Conservation (phyloP, 2,329 filamentous ascomycete species). For the Byssoonygena ceratinophila region DNA sequence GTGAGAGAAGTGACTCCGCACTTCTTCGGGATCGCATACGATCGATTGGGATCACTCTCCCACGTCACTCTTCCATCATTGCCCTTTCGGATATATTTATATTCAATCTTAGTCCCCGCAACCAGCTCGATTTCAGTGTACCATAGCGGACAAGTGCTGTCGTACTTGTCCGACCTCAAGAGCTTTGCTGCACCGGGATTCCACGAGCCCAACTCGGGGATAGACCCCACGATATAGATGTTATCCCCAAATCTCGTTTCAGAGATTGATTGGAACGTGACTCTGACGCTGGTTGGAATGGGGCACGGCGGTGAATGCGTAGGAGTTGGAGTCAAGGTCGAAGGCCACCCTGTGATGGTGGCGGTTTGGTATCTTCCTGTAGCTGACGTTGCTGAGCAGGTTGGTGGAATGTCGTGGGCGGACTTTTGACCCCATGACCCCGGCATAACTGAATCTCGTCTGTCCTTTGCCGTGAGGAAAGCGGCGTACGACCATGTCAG, state of each 20-base stretch:
- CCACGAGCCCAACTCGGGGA: slow-evolving; percentile 53
- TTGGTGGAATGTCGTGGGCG: slow-evolving; percentile 25
- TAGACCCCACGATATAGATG: slow-evolving; percentile 54
- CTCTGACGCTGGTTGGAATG: slow-evolving; percentile 39
- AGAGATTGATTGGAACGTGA: slow-evolving; percentile 53
- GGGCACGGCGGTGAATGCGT: slow-evolving; percentile 19
- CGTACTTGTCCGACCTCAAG: slow-evolving; percentile 51
- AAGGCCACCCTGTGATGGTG: slow-evolving; percentile 27
- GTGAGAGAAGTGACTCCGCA: slow-evolving; percentile 28
- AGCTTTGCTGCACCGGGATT: slow-evolving; percentile 44
- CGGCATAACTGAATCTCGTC: slow-evolving; percentile 27
- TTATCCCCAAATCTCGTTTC: slow-evolving; percentile 52
- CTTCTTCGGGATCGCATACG: slow-evolving; percentile 32
- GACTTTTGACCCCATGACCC: slow-evolving; percentile 27
- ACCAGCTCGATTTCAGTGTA: slow-evolving; percentile 45
- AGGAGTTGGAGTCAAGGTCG: slow-evolving; percentile 20
- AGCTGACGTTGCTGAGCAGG: slow-evolving; percentile 25
- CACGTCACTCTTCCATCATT: slow-evolving; percentile 48
- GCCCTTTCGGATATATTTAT: slow-evolving; percentile 58
- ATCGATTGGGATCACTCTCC: slow-evolving; percentile 49
- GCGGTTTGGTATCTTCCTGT: slow-evolving; percentile 27
- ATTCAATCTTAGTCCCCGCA: slow-evolving; percentile 49
- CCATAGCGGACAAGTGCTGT: slow-evolving; percentile 52
- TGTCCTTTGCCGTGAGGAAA: slow-evolving; percentile 30
- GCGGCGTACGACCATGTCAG: slow-evolving; percentile 40